These are phyloP conservation scores for Puccinia coronata DNA, from an alignment of 1,284 basidiomycete genomes.

Conservation along the genomic window DNA sequence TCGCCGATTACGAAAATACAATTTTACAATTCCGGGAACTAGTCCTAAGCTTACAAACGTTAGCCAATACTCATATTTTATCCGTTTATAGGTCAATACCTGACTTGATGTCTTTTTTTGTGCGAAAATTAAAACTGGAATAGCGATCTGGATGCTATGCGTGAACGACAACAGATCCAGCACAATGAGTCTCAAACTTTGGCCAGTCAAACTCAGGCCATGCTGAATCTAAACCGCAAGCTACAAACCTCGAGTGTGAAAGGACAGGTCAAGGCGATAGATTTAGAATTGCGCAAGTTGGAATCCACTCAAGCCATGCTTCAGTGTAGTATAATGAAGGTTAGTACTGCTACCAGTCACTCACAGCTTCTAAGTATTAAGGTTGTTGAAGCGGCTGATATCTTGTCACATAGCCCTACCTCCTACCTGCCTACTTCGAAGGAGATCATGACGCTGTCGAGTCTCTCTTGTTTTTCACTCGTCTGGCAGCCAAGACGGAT, in stretches of 20 bases:
- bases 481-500: constrained; percentile 78
- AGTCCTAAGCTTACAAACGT: constrained; percentile 79
- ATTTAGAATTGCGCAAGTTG: constrained; percentile 78
- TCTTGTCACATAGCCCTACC: constrained; percentile 65
- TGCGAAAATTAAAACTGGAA: background rate
- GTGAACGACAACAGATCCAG: constrained; percentile 77
- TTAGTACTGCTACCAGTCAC: constrained; percentile 60
- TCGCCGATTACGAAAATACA: constrained; percentile 80
- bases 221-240: constrained; percentile 89
- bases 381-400: constrained; percentile 50
- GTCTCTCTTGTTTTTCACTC: constrained; percentile 86
- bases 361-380: constrained; percentile 64
- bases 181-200: constrained; percentile 76
- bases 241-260: constrained; percentile 84
- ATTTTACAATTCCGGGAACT: constrained; percentile 88
- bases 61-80: constrained; percentile 50
- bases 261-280: constrained; percentile 82
- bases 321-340: constrained; percentile 66
- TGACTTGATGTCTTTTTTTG: constrained; percentile 23
- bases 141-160: constrained; percentile 79
- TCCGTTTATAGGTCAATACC: background rate
- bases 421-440: constrained; percentile 80
- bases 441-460: constrained; percentile 77
- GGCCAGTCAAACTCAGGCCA: constrained; percentile 73
- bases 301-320: constrained; percentile 79